These are phyloP conservation scores for Sparassis latifolia DNA, from an alignment of 1,284 basidiomycete genomes.

Conservation along the genomic window DNA sequence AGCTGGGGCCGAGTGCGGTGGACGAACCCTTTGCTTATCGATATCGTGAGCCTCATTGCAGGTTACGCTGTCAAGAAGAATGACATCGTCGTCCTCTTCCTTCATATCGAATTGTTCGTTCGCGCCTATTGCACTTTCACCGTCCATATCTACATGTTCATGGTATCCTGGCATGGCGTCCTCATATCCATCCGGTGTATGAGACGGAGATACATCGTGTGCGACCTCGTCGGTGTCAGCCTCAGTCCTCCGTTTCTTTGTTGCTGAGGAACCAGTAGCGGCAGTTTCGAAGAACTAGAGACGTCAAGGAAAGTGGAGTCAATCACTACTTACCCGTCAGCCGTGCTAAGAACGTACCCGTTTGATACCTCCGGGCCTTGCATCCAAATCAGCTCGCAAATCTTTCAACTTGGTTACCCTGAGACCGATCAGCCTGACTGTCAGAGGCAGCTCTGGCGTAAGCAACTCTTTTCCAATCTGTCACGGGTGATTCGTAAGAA, in stretches of 20 bases:
- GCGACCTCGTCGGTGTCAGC: slow-evolving; percentile 93
- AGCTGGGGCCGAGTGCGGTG: not conserved
- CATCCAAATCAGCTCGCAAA: slow-evolving; percentile 37
- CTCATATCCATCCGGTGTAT: slow-evolving; percentile 18
- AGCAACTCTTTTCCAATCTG: slow-evolving; percentile 82
- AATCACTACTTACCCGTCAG: too few relatives aligned
- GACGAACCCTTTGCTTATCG: not conserved
- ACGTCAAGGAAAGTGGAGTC: too few relatives aligned
- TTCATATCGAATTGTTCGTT: not conserved
- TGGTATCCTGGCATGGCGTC: slow-evolving; percentile 48
- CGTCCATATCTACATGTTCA: slow-evolving; percentile 38
- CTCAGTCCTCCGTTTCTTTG: too few relatives aligned
- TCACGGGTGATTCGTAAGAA: not conserved
- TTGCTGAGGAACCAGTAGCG: too few relatives aligned
- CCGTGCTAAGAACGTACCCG: slow-evolving; percentile 37
- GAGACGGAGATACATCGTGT: slow-evolving; percentile 42
- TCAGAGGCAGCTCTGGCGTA: slow-evolving; percentile 70
- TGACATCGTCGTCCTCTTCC: not conserved
- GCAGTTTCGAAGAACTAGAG: too few relatives aligned
- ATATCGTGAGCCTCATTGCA: not conserved
- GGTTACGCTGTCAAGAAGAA: not conserved
- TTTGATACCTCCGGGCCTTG: slow-evolving; percentile 51
- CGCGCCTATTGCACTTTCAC: slow-evolving; percentile 4
- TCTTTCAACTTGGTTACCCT: slow-evolving; percentile 83
- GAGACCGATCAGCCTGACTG: slow-evolving; percentile 75